Percentiles rank a stretch among this genome's conserved stretches.
Conservation (phyloP, 2,329 filamentous ascomycete species). For the Stemphylium vesicarium region DNA sequence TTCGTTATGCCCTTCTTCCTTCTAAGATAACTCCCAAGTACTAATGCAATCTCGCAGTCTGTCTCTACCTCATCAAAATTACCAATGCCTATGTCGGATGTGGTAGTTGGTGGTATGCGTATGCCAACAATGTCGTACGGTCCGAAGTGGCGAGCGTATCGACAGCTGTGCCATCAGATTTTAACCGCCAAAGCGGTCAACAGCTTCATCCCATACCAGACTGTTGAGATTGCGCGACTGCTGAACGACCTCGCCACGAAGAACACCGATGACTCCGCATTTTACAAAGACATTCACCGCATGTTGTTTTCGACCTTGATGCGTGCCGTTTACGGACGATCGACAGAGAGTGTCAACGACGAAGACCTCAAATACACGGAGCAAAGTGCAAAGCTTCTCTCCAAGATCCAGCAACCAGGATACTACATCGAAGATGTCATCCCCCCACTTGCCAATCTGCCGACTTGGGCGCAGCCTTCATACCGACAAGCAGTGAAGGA, state of each 20-base stretch:
- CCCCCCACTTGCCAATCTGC: slow-evolving; percentile 18
- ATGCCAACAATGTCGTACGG: slow-evolving; percentile 48
- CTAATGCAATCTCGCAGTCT: neutral
- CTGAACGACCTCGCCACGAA: slow-evolving; percentile 46
- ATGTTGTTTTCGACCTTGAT: slow-evolving; percentile 24
- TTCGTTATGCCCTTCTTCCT: neutral
- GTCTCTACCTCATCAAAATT: neutral
- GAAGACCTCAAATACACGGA: neutral
- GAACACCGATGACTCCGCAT: slow-evolving; percentile 33
- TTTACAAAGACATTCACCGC: slow-evolving; percentile 24
- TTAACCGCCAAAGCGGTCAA: slow-evolving; percentile 40
- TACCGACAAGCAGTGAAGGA: slow-evolving; percentile 9
- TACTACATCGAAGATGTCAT: slow-evolving; percentile 20
- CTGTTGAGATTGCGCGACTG: slow-evolving; percentile 53
- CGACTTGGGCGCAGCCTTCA: slow-evolving; percentile 19
- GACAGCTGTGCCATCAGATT: slow-evolving; percentile 44
- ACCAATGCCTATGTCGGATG: slow-evolving; percentile 45
- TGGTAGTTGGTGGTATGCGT: slow-evolving; percentile 46
- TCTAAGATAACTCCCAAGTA: neutral
- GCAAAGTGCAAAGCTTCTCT: slow-evolving; percentile 23
- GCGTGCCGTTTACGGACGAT: slow-evolving; percentile 25
- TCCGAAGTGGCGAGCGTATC: slow-evolving; percentile 43
- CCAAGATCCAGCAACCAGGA: slow-evolving; percentile 13
- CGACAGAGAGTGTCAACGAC: slow-evolving; percentile 11
- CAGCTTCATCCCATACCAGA: slow-evolving; percentile 49